These are phyloP conservation scores for Cicer chorassanicum DNA, from an alignment of 306 rosid genomes.

Conservation along the genomic window DNA sequence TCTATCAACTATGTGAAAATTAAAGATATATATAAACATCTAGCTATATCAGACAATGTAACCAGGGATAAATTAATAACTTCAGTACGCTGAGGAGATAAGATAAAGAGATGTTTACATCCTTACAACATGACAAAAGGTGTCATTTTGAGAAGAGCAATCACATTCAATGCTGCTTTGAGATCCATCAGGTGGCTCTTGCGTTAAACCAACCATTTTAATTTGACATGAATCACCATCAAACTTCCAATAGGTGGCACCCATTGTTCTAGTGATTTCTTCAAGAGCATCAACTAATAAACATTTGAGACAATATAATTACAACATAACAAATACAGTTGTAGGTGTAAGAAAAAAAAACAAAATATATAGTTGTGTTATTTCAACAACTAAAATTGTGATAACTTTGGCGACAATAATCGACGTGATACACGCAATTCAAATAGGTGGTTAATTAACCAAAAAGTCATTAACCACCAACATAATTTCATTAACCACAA, in stretches of 20 bases:
- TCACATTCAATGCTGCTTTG: slow-evolving; percentile 55
- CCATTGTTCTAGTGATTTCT: slow-evolving; percentile 69
- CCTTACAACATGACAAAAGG: slow-evolving; percentile 66
- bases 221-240: slow-evolving; percentile 61
- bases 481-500: too few relatives aligned
- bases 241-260: slow-evolving; percentile 74
- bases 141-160: slow-evolving; percentile 51
- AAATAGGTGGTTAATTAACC: too few relatives aligned
- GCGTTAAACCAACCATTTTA: slow-evolving; percentile 62
- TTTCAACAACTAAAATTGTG: too few relatives aligned
- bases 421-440: too few relatives aligned
- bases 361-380: too few relatives aligned
- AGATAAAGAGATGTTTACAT: slow-evolving; percentile 64
- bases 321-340: slow-evolving; percentile 18
- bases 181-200: slow-evolving; percentile 50
- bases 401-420: too few relatives aligned
- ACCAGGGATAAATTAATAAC: slow-evolving; percentile 25
- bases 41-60: slow-evolving; percentile 27
- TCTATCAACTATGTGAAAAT: background rate
- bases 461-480: too few relatives aligned
- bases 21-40: slow-evolving; percentile 21
- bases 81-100: slow-evolving; percentile 33
- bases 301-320: slow-evolving; percentile 31
- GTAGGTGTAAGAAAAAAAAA: background rate
- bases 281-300: slow-evolving; percentile 72